Conservation (phyloP, 495 filamentous ascomycete species). For the Daldinia decipiens region DNA sequence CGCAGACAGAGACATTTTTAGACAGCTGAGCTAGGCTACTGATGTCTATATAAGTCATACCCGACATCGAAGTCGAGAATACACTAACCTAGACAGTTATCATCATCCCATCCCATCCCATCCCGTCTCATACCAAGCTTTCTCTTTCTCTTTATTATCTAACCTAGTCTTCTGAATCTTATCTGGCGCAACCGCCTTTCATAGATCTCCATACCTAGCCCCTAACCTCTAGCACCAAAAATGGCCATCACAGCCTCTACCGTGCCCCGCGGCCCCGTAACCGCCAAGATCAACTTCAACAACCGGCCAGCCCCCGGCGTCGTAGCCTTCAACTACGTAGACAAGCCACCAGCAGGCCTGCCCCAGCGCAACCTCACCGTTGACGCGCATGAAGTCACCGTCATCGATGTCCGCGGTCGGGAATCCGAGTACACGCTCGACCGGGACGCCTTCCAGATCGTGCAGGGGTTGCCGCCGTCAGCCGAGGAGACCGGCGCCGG, state of each 20-base stretch:
- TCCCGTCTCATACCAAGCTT: neutral
- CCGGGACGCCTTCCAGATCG: constrained; percentile 74
- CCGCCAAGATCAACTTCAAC: constrained; percentile 75
- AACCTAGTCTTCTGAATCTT: neutral
- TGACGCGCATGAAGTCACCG: constrained; percentile 55
- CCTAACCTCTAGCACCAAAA: constrained; percentile 6
- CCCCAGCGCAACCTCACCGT: constrained; percentile 70
- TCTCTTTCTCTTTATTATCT: no score
- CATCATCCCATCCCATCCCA: neutral
- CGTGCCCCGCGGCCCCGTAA: constrained; percentile 75
- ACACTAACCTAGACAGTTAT: neutral
- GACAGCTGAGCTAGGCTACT: constrained; percentile 9
- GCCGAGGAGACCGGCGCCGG: neutral
- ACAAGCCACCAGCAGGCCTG: constrained; percentile 66
- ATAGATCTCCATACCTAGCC: constrained; percentile 1
- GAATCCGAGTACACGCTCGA: constrained; percentile 74
- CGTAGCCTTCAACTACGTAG: constrained; percentile 76
- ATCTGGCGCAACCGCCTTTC: neutral
- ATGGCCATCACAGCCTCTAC: constrained; percentile 49
- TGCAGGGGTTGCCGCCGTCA: constrained; percentile 60
- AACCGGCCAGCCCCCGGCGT: constrained; percentile 69
- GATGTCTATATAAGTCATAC: constrained; percentile 34
- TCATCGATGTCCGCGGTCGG: constrained; percentile 74
- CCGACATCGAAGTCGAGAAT: constrained; percentile 18
- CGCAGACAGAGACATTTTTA: neutral